Percentiles rank a stretch among this genome's conserved stretches.
Evolutionary conservation across 768 basidiomycete species (phyloP).

Genomic region (Tremella yokohamensis): DNA sequence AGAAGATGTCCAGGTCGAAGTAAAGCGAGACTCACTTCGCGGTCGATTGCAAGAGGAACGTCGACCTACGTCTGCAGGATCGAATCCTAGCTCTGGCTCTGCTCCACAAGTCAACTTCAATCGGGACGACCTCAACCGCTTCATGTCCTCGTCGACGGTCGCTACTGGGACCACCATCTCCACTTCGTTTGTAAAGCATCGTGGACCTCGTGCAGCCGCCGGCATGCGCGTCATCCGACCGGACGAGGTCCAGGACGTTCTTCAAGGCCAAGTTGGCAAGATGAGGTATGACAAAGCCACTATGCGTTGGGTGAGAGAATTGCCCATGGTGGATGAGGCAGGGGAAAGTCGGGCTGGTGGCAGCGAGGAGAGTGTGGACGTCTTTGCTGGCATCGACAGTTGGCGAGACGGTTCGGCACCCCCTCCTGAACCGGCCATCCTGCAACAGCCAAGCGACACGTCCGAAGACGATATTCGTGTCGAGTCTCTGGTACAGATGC

Average conservation of each 20-base stretch:
- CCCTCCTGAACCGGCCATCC: not conserved
- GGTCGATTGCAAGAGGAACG: conserved; percentile 13
- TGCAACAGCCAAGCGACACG: conserved; percentile 1
- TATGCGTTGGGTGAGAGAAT: conserved; percentile 78
- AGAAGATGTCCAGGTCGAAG: conserved; percentile 3
- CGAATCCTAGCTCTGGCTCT: conserved; percentile 1
- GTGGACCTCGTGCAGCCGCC: conserved; percentile 32
- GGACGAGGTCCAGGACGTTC: conserved; percentile 63
- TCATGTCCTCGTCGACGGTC: conserved; percentile 82
- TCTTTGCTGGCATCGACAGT: conserved; percentile 88
- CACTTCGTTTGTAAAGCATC: conserved; percentile 72
- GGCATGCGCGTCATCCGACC: conserved; percentile 69
- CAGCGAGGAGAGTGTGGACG: conserved; percentile 58
- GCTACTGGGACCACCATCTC: conserved; percentile 63
- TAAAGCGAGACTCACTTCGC: conserved; percentile 2
- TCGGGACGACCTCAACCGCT: conserved; percentile 70
- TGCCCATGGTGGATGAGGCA: conserved; percentile 25
- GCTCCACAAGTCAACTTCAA: conserved; percentile 53
- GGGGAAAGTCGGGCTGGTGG: conserved; percentile 23
- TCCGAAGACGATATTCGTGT: conserved; percentile 12
- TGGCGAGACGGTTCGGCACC: conserved; percentile 59
- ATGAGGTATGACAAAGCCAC: conserved; percentile 81
- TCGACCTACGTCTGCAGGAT: conserved; percentile 10
- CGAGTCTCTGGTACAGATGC: conserved; percentile 8
- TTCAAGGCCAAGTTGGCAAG: conserved; percentile 75